These are phyloP conservation scores for Tolypocladium sp. DNA, from an alignment of 2,329 filamentous ascomycete species.

Conservation along the genomic window DNA sequence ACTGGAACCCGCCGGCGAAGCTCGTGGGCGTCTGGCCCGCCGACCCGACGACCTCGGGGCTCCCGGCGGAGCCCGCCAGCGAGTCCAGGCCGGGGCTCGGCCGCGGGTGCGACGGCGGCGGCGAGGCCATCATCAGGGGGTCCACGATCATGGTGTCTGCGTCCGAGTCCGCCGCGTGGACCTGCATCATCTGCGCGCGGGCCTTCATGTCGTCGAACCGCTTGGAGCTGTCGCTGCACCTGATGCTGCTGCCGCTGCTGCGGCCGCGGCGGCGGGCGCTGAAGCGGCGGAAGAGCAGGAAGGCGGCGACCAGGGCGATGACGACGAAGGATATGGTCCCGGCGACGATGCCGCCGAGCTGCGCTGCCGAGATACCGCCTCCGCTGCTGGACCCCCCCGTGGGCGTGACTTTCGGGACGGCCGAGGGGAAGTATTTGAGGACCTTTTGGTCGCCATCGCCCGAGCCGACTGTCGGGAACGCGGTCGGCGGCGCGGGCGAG, in stretches of 20 bases:
- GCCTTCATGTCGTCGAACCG: neutral
- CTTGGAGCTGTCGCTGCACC: neutral
- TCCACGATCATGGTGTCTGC: conserved; percentile 32
- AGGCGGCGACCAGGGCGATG: conserved; percentile 35
- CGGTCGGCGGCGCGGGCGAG: conserved; percentile 26
- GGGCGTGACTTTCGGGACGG: conserved; percentile 26
- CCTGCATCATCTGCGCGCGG: conserved; percentile 14
- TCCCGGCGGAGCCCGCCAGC: neutral
- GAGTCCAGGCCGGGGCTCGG: neutral
- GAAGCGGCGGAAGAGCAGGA: conserved; percentile 40
- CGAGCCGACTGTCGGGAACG: conserved; percentile 14
- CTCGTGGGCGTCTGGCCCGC: neutral
- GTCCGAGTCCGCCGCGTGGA: conserved; percentile 31
- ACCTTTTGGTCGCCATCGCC: conserved; percentile 18
- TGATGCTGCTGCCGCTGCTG: neutral
- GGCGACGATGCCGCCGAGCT: conserved; percentile 45
- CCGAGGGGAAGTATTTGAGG: conserved; percentile 34
- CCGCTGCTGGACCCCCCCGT: conserved; percentile 12
- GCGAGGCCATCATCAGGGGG: conserved; percentile 25
- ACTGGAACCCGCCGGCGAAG: neutral
- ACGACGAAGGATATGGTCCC: conserved; percentile 39
- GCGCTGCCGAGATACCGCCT: conserved; percentile 25
- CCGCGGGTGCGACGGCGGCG: conserved; percentile 2
- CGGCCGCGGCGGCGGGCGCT: conserved; percentile 17
- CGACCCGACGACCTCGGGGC: neutral